Conservation (phyloP, 208 protist species). For the Acanthamoeba polyphaga region DNA sequence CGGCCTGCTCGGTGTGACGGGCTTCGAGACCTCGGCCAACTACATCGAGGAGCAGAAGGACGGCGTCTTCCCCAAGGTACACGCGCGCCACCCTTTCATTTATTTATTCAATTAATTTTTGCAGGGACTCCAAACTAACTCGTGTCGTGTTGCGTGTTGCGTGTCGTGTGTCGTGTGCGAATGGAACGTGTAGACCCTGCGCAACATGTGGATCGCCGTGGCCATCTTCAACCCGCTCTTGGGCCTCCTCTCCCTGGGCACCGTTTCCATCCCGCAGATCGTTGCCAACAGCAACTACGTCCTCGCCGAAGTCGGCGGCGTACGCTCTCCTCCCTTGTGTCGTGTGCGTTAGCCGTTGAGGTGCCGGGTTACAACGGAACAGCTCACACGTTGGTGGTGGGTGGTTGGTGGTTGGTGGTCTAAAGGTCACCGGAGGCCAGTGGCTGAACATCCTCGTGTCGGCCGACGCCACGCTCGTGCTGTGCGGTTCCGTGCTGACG, state of each 20-base stretch:
- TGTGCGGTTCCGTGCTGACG: slow-evolving; percentile 91
- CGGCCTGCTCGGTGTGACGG: slow-evolving; percentile 91
- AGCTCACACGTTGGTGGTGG: no score
- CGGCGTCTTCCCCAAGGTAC: slow-evolving; percentile 90
- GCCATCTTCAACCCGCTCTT: slow-evolving; percentile 90
- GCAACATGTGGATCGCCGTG: slow-evolving; percentile 92
- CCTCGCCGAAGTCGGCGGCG: slow-evolving; percentile 38
- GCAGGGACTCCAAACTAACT: no score
- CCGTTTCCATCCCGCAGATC: slow-evolving; percentile 68
- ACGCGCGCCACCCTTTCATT: not conserved
- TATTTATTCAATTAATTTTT: no score
- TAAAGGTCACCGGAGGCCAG: not conserved
- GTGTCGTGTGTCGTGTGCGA: not conserved
- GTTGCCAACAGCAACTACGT: slow-evolving; percentile 46
- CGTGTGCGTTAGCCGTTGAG: no score
- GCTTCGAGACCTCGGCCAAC: slow-evolving; percentile 94
- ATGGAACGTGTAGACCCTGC: slow-evolving; percentile 79
- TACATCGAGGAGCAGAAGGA: slow-evolving; percentile 92
- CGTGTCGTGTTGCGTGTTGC: no score
- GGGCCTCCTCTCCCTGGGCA: slow-evolving; percentile 80
- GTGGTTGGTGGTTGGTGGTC: not conserved
- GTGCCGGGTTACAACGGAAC: no score
- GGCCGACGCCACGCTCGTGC: slow-evolving; percentile 90
- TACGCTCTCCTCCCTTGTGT: not conserved
- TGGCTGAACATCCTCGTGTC: slow-evolving; percentile 81